These are phyloP conservation scores for Pseudomassariella vexata DNA, from an alignment of 2,329 filamentous ascomycete species.

Conservation along the genomic window DNA sequence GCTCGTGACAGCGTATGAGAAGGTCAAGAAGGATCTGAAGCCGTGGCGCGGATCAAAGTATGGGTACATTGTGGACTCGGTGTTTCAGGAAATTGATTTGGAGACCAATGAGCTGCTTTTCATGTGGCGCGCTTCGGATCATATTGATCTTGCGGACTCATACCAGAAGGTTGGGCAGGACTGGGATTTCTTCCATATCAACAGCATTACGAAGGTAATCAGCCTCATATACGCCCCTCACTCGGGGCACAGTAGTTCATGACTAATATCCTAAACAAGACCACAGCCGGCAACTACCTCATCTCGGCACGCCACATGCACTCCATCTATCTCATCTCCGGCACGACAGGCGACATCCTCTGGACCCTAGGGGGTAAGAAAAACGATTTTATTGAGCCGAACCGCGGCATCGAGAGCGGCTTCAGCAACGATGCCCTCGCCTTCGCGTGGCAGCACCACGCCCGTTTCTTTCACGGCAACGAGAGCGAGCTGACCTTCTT, in stretches of 20 bases:
- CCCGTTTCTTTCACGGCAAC: conserved; percentile 8
- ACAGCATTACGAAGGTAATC: no score
- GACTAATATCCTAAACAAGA: conserved; percentile 3
- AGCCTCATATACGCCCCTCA: no score
- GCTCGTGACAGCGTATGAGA: conserved; percentile 9
- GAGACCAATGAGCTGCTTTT: conserved; percentile 9
- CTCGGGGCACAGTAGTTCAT: no score
- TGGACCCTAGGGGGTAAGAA: conserved; percentile 10
- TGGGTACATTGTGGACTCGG: conserved; percentile 6
- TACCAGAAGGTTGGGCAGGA: conserved; percentile 1
- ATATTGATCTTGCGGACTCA: conserved; percentile 6
- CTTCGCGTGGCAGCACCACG: conserved; percentile 12
- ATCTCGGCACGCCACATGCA: conserved; percentile 9
- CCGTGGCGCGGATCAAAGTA: conserved; percentile 11
- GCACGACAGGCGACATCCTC: conserved; percentile 8
- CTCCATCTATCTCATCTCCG: conserved; percentile 9
- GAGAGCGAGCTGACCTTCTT: conserved; percentile 9
- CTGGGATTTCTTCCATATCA: conserved; percentile 11
- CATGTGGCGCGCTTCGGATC: conserved; percentile 7
- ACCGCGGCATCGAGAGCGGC: not conserved
- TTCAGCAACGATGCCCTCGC: conserved; percentile 7
- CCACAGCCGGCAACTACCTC: conserved; percentile 10
- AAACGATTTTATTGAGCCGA: conserved; percentile 11
- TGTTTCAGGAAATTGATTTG: conserved; percentile 10
- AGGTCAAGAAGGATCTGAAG: not conserved